Base-by-base conservation (phyloP, 2,329 filamentous ascomycete species). In the Lachnellula cervina region DNA sequence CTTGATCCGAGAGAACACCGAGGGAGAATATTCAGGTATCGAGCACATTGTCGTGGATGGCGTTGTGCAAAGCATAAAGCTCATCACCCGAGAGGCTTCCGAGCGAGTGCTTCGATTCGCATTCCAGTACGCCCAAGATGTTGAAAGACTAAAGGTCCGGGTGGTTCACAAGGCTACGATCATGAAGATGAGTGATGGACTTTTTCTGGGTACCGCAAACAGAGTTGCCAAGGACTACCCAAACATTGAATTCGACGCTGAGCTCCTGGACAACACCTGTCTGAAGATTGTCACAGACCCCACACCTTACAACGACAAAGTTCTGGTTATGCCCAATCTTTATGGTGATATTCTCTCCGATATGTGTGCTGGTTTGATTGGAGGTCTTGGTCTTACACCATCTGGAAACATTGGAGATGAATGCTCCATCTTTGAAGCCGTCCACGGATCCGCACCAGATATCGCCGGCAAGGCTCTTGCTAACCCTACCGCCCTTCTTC, bases 171-270 rank as follows among this genome's bases (percentile, higher is more conserved):
- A 99, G 85, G 94, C 94, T 74, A 97, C 94, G 72, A 99, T 99
- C 80, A 99, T 99, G 94, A 99, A 99, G 86, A 96, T 97, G 90
- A 93, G 88, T 72, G 94, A 99, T 75, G 94, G 94, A 78, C 89
- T 99, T 60, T 99, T 99, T 86, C 83, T 99, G 67, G 89, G 83
- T 75, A 90, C 88, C 61, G 94, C 88, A 67, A 80, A 86, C 66
- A 83, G 94, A 60, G 84, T 99, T 65, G 82, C 90, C 74, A 96
- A 96, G 84, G 92, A 97, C 72, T 99, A 89, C 84, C 94, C 94
- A 62, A 81, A 86, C 68, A 90, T 99, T 70, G 89, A 97, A 78
- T 97, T 99, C 73, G 93, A 97, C 72, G 90, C 90, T 68, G 94
- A 99, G 83, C 84, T 99, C 64, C 88, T 99, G 68, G 94, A 99